A percentile compares a stretch with the other conserved stretches of the same genome.
phyloP scores from a whole-genome alignment of 768 basidiomycete genomes.

The Cystofilobasidium ferigula region DNA sequence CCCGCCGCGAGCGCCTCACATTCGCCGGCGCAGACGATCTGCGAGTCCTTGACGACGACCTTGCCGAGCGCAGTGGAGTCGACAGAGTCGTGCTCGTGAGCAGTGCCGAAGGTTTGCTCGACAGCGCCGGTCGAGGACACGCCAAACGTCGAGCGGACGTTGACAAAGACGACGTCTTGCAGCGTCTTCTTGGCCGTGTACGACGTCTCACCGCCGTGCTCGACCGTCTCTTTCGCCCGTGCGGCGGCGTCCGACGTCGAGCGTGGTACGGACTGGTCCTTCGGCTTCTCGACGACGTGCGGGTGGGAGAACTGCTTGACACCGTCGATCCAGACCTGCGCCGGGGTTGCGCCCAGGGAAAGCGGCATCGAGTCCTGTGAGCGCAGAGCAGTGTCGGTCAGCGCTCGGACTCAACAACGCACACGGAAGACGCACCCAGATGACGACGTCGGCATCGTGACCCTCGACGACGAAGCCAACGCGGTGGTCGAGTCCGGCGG shows the following conservation, averaged over 20 bases:
- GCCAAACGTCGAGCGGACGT: slow-evolving; percentile 65
- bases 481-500: slow-evolving; percentile 66
- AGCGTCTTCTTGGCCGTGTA: neutral
- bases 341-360: slow-evolving; percentile 62
- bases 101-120: slow-evolving; percentile 32
- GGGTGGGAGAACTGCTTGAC: slow-evolving; percentile 49
- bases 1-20: slow-evolving; percentile 29
- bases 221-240: slow-evolving; percentile 50
- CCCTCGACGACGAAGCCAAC: slow-evolving; percentile 60
- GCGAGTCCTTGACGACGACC: slow-evolving; percentile 49
- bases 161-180: slow-evolving; percentile 52
- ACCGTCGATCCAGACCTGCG: slow-evolving; percentile 76
- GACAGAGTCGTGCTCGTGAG: slow-evolving; percentile 25
- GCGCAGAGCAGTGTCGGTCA: neutral
- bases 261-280: slow-evolving; percentile 49
- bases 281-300: slow-evolving; percentile 47
- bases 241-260: slow-evolving; percentile 54
- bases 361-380: slow-evolving; percentile 52
- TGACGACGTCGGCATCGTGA: slow-evolving; percentile 63
- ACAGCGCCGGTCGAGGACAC: slow-evolving; percentile 42
- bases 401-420: no score
- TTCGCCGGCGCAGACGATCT: slow-evolving; percentile 47
- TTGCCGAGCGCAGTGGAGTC: slow-evolving; percentile 37
- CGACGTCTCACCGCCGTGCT: slow-evolving; percentile 35
- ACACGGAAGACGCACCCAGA: slow-evolving; percentile 33